phyloP scores from a whole-genome alignment of 179 eudicot genomes.

The Amaranthus tricolor region DNA sequence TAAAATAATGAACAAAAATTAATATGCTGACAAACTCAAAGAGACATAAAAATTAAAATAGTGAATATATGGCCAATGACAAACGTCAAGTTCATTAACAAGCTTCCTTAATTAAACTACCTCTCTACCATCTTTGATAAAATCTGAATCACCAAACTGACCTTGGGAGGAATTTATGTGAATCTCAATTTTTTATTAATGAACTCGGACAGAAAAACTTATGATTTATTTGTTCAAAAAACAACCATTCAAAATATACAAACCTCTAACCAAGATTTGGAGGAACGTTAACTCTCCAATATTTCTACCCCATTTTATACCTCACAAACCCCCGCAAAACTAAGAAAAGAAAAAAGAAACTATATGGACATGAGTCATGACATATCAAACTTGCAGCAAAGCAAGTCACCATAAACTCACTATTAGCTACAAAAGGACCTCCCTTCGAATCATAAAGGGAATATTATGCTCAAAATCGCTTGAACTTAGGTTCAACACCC shows the following conservation, averaged over 20 bases:
- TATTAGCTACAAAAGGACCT: slow-evolving; percentile 17
- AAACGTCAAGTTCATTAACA: too few relatives aligned
- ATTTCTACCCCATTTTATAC: neutral
- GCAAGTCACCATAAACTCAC: slow-evolving; percentile 21
- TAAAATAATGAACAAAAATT: too few relatives aligned
- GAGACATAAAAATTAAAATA: too few relatives aligned
- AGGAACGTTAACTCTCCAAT: neutral
- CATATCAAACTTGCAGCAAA: slow-evolving; percentile 23
- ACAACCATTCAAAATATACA: slow-evolving; percentile 21
- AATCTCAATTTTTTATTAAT: too few relatives aligned
- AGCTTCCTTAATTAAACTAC: too few relatives aligned
- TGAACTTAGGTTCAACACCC: slow-evolving; percentile 12
- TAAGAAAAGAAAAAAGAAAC: neutral
- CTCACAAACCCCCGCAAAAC: slow-evolving; percentile 12
- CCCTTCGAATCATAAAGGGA: slow-evolving; percentile 16
- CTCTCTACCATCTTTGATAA: too few relatives aligned
- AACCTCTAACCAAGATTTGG: neutral
- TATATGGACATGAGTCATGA: slow-evolving; percentile 16
- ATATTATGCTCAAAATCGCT: slow-evolving; percentile 3
- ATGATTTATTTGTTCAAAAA: slow-evolving; percentile 5
- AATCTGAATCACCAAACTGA: too few relatives aligned
- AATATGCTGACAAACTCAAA: too few relatives aligned
- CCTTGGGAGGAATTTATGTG: too few relatives aligned
- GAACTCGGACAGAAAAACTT: too few relatives aligned
- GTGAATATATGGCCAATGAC: too few relatives aligned